Percentiles rank a stretch among this genome's conserved stretches.
phyloP scores from a whole-genome alignment of 108 stramenopile species.

The Schizochytrium sp. region DNA sequence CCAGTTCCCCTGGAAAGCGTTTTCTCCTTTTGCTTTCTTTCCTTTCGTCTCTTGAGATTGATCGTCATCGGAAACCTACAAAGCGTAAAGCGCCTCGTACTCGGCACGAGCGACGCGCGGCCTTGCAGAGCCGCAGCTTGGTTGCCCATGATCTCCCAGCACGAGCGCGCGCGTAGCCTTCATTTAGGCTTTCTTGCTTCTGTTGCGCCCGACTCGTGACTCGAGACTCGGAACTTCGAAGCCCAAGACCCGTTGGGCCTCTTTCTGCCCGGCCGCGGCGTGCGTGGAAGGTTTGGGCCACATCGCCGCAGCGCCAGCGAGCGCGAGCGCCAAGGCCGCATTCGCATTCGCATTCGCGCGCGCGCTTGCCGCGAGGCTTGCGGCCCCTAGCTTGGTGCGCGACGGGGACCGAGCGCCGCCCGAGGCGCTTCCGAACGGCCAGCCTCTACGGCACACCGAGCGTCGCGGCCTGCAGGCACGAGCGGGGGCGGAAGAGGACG shows the following conservation, averaged over 20 bases:
- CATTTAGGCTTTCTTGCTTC: neutral
- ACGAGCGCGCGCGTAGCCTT: neutral
- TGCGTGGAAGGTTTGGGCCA: neutral
- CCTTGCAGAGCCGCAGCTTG: neutral
- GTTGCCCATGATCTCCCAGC: neutral
- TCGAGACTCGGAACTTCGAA: neutral
- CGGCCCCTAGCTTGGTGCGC: no score
- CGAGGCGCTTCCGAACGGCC: no score
- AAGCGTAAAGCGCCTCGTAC: neutral
- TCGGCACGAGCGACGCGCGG: neutral
- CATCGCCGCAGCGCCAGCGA: no score
- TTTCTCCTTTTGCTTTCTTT: neutral
- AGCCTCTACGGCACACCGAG: neutral
- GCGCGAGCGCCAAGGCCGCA: no score
- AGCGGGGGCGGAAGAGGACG: neutral
- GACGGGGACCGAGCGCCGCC: no score
- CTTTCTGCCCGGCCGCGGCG: neutral
- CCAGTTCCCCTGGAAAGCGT: neutral
- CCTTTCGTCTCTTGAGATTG: neutral
- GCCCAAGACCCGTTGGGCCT: neutral
- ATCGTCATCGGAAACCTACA: neutral
- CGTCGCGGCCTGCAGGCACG: neutral
- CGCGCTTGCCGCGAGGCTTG: no score
- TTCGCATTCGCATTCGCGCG: no score
- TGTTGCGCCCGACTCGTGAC: neutral